Conservation (phyloP, 1,284 basidiomycete species). For the Psilocybe mexicana region DNA sequence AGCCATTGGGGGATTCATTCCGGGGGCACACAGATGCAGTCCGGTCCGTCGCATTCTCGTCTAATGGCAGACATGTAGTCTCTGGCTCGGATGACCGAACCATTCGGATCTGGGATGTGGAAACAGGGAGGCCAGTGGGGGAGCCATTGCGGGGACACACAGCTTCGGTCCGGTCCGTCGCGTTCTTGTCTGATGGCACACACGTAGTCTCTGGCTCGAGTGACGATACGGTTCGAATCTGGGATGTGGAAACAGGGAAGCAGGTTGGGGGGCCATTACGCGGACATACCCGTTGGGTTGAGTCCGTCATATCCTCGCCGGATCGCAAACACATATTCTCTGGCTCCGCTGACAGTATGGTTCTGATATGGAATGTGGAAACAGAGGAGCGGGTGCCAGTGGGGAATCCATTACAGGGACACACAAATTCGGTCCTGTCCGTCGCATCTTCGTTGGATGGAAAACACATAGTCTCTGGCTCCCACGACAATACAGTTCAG, state of each 20-base stretch:
- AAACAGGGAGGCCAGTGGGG: neutral
- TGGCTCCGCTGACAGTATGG: neutral
- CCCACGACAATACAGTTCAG: constrained; percentile 2
- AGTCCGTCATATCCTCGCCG: neutral
- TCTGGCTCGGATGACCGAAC: no score
- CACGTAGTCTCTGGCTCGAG: neutral
- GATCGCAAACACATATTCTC: neutral
- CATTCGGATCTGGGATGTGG: no score
- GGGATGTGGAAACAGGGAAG: neutral
- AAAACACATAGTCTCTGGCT: neutral
- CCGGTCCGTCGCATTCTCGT: no score
- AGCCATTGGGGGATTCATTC: neutral
- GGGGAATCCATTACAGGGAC: neutral
- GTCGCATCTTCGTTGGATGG: constrained; percentile 10
- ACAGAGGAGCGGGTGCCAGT: neutral
- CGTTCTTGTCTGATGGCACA: neutral
- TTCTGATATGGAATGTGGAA: constrained; percentile 1
- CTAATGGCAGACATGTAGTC: no score
- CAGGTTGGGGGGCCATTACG: neutral
- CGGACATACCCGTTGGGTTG: neutral
- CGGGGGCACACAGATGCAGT: no score
- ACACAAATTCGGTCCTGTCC: neutral
- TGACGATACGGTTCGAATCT: neutral
- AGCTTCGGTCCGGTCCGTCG: neutral
- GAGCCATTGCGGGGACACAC: neutral